phyloP scores from a whole-genome alignment of 345 rosid genomes.

The Turnera subulata region DNA sequence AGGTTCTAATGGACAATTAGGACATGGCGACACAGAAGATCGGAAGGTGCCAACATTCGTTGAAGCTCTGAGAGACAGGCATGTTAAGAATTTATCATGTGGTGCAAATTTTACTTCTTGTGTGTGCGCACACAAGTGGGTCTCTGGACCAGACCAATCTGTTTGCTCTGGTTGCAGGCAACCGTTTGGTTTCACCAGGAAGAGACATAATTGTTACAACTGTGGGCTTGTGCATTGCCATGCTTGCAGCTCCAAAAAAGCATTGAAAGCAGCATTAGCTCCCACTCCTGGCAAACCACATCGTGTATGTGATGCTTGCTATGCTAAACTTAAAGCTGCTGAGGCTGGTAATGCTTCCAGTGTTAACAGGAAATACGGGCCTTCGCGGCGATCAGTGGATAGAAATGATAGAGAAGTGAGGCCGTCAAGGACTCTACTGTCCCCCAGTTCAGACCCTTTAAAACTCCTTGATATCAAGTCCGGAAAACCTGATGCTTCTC shows the following conservation, averaged over 20 bases:
- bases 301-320: slow-evolving; percentile 92
- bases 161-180: slow-evolving; percentile 89
- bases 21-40: slow-evolving; percentile 86
- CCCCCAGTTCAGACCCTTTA: slow-evolving; percentile 62
- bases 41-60: slow-evolving; percentile 68
- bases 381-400: slow-evolving; percentile 46
- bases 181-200: slow-evolving; percentile 90
- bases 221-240: slow-evolving; percentile 95
- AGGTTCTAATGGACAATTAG: slow-evolving; percentile 85
- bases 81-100: slow-evolving; percentile 87
- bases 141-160: slow-evolving; percentile 89
- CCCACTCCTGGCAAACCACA: slow-evolving; percentile 98
- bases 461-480: slow-evolving; percentile 67
- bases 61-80: slow-evolving; percentile 75
- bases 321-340: slow-evolving; percentile 71
- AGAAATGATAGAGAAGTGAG: slow-evolving; percentile 43
- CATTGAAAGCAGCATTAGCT: slow-evolving; percentile 88
- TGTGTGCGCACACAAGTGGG: slow-evolving; percentile 96
- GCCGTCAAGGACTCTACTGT: slow-evolving; percentile 52
- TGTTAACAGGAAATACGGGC: slow-evolving; percentile 35
- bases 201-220: slow-evolving; percentile 90
- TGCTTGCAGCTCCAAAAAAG: slow-evolving; percentile 93
- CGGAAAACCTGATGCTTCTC: slow-evolving; percentile 52
- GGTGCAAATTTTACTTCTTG: slow-evolving; percentile 89
- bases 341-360: slow-evolving; percentile 44